A percentile compares a stretch with the other conserved stretches of the same genome.
Conservation (phyloP, 371 early-diverging fungal species). For the Chytridiales sp. region DNA sequence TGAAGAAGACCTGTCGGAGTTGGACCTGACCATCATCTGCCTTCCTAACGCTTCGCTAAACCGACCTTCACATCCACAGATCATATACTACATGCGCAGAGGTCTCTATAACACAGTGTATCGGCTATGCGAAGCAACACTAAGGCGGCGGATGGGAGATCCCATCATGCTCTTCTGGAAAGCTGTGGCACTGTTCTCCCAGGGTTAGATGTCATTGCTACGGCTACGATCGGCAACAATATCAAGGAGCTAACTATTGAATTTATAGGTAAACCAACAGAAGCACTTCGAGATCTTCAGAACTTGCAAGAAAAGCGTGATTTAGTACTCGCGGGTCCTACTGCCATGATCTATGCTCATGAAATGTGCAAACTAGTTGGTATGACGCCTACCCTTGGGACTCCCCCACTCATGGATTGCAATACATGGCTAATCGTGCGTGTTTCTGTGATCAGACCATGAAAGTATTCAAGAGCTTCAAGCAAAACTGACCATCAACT, state of each 20-base stretch:
- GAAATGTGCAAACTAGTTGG: conserved; percentile 44
- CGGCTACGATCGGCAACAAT: not conserved
- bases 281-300: conserved; percentile 44
- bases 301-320: conserved; percentile 48
- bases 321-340: conserved; percentile 35
- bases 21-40: too few relatives aligned
- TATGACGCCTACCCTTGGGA: conserved; percentile 4
- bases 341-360: conserved; percentile 49
- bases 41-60: too few relatives aligned
- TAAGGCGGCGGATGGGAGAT: conserved; percentile 38
- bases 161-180: conserved; percentile 46
- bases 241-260: not conserved
- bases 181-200: conserved; percentile 28
- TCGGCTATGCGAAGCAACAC: conserved; percentile 32
- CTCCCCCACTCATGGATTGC: not conserved
- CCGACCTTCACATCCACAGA: too few relatives aligned
- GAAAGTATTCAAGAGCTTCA: conserved; percentile 50
- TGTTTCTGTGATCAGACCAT: conserved; percentile 26
- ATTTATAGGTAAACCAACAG: conserved; percentile 29
- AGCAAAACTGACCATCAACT: conserved; percentile 47
- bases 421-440: not conserved
- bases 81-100: conserved; percentile 44
- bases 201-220: conserved; percentile 22
- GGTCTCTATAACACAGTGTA: conserved; percentile 33
- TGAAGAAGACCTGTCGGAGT: too few relatives aligned